A percentile compares a stretch with the other conserved stretches of the same genome.
These are phyloP conservation scores for Termitomyces sp. DNA, from an alignment of 768 basidiomycete genomes.

Conservation along the genomic window DNA sequence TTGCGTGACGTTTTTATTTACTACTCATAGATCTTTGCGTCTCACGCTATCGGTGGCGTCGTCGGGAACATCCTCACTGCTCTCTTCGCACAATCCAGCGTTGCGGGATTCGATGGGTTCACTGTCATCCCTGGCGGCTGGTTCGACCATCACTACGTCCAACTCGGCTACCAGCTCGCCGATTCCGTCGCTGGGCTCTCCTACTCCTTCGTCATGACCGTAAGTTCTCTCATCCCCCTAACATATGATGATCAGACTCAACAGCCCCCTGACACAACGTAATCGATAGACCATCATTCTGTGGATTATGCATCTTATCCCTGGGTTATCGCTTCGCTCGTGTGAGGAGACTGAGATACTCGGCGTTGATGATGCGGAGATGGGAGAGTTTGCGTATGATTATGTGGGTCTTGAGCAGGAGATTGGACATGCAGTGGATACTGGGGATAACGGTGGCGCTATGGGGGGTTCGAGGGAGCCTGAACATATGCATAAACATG, in stretches of 20 bases:
- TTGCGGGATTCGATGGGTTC: constrained; percentile 79
- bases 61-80: constrained; percentile 84
- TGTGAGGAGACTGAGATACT: constrained; percentile 66
- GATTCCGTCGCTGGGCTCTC: constrained; percentile 61
- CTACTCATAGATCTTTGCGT: constrained; percentile 79
- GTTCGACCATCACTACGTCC: constrained; percentile 78
- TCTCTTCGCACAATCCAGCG: constrained; percentile 78
- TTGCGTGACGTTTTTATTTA: too few relatives aligned
- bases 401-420: constrained; percentile 75
- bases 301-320: constrained; percentile 87
- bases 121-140: constrained; percentile 75
- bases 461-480: constrained; percentile 25
- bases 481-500: constrained; percentile 26
- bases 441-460: constrained; percentile 13
- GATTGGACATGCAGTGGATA: constrained; percentile 34
- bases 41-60: constrained; percentile 74
- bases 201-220: constrained; percentile 77
- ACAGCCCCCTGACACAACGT: too few relatives aligned
- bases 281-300: constrained; percentile 67
- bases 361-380: constrained; percentile 87
- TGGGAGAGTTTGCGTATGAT: constrained; percentile 89
- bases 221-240: constrained; percentile 28
- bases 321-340: constrained; percentile 70
- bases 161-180: constrained; percentile 84
- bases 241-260: background rate